These are phyloP conservation scores for Hemisphaericaspora subhashii DNA, from an alignment of 1,139 yeast genomes.

Conservation along the genomic window DNA sequence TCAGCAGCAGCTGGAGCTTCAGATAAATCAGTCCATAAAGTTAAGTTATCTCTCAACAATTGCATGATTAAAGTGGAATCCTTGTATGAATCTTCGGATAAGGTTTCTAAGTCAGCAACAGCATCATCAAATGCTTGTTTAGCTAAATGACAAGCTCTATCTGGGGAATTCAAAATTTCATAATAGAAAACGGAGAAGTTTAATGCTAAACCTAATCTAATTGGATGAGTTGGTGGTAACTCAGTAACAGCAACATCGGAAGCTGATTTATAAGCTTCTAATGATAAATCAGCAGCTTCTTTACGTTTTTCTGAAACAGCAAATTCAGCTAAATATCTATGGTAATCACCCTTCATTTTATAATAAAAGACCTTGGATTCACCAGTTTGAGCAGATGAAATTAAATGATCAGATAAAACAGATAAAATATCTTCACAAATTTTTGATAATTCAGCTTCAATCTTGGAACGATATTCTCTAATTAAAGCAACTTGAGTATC, in stretches of 20 bases:
- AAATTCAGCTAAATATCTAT: constrained; percentile 97
- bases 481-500: constrained; percentile 84
- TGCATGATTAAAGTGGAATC: constrained; percentile 99
- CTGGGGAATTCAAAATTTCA: constrained; percentile 96
- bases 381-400: constrained; percentile 93
- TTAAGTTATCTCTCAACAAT: constrained; percentile 95
- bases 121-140: constrained; percentile 99
- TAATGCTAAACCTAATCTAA: constrained; percentile 95
- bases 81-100: constrained; percentile 96
- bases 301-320: constrained; percentile 89
- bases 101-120: constrained; percentile 95
- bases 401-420: constrained; percentile 85
- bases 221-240: constrained; percentile 98
- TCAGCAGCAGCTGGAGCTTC: constrained; percentile 74
- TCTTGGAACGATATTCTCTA: constrained; percentile 92
- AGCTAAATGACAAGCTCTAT: constrained; percentile 97
- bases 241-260: constrained; percentile 96
- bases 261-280: constrained; percentile 93
- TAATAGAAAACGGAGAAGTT: constrained; percentile 98
- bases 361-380: constrained; percentile 97
- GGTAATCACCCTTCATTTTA: constrained; percentile 99
- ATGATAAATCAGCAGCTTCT: constrained; percentile 87
- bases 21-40: constrained; percentile 98
- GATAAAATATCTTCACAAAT: constrained; percentile 92
- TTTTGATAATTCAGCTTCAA: constrained; percentile 88